Evolutionary conservation across 495 filamentous ascomycete species (phyloP).

Genomic region (Recurvomyces mirabilis): DNA sequence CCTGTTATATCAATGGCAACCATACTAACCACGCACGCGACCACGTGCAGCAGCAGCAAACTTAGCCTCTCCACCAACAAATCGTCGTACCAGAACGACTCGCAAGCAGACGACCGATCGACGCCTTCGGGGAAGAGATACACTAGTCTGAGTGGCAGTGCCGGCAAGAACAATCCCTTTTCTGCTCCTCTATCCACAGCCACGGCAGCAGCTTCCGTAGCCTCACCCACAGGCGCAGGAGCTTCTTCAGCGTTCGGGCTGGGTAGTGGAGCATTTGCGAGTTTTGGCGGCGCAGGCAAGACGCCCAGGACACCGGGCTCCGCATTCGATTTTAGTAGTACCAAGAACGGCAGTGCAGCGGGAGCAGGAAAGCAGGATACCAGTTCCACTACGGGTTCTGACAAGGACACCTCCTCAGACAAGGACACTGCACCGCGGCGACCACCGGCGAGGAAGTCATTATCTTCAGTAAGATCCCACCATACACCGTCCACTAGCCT

Average conservation of each 20-base stretch:
- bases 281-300: slow-evolving; percentile 74
- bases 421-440: slow-evolving; percentile 7
- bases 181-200: slow-evolving; percentile 58
- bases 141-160: slow-evolving; percentile 47
- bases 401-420: slow-evolving; percentile 13
- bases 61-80: slow-evolving; percentile 71
- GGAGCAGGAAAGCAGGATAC: slow-evolving; percentile 20
- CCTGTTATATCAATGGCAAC: not conserved
- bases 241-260: slow-evolving; percentile 90
- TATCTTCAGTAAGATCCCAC: too few relatives aligned
- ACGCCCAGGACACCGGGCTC: slow-evolving; percentile 81
- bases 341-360: slow-evolving; percentile 34
- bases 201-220: too few relatives aligned
- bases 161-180: slow-evolving; percentile 75
- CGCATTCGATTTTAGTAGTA: slow-evolving; percentile 64
- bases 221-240: slow-evolving; percentile 65
- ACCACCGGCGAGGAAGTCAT: slow-evolving; percentile 11
- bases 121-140: slow-evolving; percentile 61
- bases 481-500: slow-evolving; percentile 6
- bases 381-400: not conserved
- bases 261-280: slow-evolving; percentile 90
- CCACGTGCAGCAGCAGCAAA: slow-evolving; percentile 60
- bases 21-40: slow-evolving; percentile 9
- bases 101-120: slow-evolving; percentile 43
- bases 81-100: slow-evolving; percentile 45